Conservation (phyloP, 2,329 filamentous ascomycete species). For the Colletotrichum zoysiae region DNA sequence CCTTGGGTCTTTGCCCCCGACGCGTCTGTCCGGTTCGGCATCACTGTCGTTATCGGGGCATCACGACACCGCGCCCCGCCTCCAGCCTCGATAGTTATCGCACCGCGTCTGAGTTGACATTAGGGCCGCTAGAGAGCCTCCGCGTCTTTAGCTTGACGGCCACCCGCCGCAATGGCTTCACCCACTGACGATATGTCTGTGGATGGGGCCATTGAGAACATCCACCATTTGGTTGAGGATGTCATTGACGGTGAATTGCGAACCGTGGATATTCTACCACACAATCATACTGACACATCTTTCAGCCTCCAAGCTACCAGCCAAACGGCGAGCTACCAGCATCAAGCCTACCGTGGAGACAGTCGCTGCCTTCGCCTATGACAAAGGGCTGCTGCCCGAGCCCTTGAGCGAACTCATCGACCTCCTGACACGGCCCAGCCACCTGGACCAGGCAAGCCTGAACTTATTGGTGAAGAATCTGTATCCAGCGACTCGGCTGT, state of each 20-base stretch:
- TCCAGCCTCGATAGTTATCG: neutral
- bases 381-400: conserved; percentile 73
- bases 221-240: conserved; percentile 53
- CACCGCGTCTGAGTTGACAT: neutral
- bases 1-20: conserved; percentile 21
- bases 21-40: conserved; percentile 28
- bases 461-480: conserved; percentile 78
- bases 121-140: neutral
- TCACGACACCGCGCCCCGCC: conserved; percentile 9
- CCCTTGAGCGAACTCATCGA: conserved; percentile 74
- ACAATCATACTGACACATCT: neutral
- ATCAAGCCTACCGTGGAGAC: conserved; percentile 75
- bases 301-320: conserved; percentile 69
- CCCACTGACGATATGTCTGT: conserved; percentile 41
- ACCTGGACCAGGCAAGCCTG: conserved; percentile 82
- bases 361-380: conserved; percentile 73
- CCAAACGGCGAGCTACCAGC: conserved; percentile 74
- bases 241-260: conserved; percentile 47
- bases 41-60: neutral
- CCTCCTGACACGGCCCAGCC: conserved; percentile 73
- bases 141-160: neutral
- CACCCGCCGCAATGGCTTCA: conserved; percentile 19
- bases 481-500: conserved; percentile 78
- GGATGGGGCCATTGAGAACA: conserved; percentile 48
- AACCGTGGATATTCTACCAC: neutral